Conservation (phyloP, 176 grass and related monocot genomes). For the Musa schizocarpa region DNA sequence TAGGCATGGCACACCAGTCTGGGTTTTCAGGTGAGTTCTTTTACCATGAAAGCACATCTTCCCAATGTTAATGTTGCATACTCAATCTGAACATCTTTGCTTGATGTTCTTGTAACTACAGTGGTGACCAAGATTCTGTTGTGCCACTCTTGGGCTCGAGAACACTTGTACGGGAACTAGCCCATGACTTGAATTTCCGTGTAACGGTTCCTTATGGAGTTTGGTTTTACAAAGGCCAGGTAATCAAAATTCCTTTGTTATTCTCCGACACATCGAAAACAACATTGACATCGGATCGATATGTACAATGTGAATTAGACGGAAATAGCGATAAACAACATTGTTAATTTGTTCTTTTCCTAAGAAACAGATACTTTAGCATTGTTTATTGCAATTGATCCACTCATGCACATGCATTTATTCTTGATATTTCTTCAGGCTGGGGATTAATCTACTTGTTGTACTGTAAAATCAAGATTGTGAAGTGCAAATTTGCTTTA, state of each 20-base stretch:
- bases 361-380: too few species aligned
- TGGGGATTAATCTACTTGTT: background rate
- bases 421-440: too few species aligned
- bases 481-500: background rate
- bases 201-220: constrained; percentile 64
- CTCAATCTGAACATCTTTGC: background rate
- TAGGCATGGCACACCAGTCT: constrained; percentile 73
- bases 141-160: constrained; percentile 78
- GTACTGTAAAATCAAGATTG: background rate
- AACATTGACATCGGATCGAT: background rate
- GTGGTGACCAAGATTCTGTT: constrained; percentile 96
- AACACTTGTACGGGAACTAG: constrained; percentile 84
- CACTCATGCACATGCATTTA: too few species aligned
- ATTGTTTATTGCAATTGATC: too few species aligned
- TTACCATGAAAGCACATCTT: background rate
- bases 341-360: background rate
- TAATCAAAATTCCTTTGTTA: constrained; percentile 10
- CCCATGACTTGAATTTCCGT: constrained; percentile 57
- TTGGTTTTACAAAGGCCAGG: constrained; percentile 86
- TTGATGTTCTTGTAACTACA: constrained; percentile 20
- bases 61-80: background rate
- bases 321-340: background rate
- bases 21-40: constrained; percentile 72
- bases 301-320: background rate
- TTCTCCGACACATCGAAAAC: background rate